phyloP scores from a whole-genome alignment of 208 protist species.

The Crithidia expoeki region DNA sequence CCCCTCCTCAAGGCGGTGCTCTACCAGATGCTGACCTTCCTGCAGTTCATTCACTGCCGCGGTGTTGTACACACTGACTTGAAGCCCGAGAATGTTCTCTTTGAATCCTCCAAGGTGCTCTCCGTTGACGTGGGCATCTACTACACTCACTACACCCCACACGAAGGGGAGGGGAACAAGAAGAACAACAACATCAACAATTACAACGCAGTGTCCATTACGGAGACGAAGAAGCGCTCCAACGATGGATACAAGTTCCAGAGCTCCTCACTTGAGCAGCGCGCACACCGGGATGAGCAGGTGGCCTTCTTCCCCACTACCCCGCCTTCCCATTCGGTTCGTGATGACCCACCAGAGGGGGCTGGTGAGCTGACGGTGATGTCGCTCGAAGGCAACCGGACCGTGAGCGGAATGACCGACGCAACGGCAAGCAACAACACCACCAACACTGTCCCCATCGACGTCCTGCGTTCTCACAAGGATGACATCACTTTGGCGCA shows the following conservation, averaged over 20 bases:
- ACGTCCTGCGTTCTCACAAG: slow-evolving; percentile 22
- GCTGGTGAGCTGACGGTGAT: slow-evolving; percentile 3
- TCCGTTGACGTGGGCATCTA: slow-evolving; percentile 42
- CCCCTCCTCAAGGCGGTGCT: slow-evolving; percentile 59
- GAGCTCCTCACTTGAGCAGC: slow-evolving; percentile 41
- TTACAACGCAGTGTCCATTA: neutral
- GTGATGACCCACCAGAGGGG: neutral
- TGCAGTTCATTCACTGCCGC: slow-evolving; percentile 62
- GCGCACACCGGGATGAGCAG: slow-evolving; percentile 36
- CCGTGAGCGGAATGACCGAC: neutral
- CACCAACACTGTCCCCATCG: slow-evolving; percentile 30
- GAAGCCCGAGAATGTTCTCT: slow-evolving; percentile 88
- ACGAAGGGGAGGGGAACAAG: neutral
- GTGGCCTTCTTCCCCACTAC: slow-evolving; percentile 12
- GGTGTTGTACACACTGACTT: slow-evolving; percentile 85
- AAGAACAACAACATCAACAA: neutral
- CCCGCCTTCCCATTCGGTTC: neutral
- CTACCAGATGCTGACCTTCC: slow-evolving; percentile 78
- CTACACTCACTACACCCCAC: slow-evolving; percentile 33
- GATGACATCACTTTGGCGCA: slow-evolving; percentile 28
- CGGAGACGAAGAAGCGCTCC: slow-evolving; percentile 29
- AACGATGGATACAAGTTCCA: slow-evolving; percentile 40
- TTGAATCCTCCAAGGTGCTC: slow-evolving; percentile 62
- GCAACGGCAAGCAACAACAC: slow-evolving; percentile 7
- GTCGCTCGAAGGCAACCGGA: slow-evolving; percentile 8